Base-by-base conservation (phyloP, 495 filamentous ascomycete genomes). In the Aspergillus indologenus region DNA sequence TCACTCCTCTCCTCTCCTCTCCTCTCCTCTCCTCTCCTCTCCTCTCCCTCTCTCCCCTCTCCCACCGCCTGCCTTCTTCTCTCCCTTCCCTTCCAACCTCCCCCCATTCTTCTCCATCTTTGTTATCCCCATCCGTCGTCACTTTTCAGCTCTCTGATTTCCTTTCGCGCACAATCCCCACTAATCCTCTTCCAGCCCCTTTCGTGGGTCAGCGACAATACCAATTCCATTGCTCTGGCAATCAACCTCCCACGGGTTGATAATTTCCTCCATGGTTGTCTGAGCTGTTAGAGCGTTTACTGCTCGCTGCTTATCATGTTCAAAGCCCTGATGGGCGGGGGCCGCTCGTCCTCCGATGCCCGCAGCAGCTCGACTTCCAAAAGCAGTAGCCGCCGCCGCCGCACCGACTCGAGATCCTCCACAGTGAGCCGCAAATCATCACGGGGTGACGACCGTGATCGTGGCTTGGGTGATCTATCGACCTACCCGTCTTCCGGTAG, bases 381-480 rank as follows among this genome's bases (percentile, higher is more conserved):
- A 53, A 68, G 61, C 53, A 65, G 56, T 44, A 56, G 60, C 60
- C 67, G 71, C 57, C 73, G 74, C 68, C 34, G 34, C 12, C 34
- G 34, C 34, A 61, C 66, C 51, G 66, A 67, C 48, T 70, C 68
- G 48, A 76, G 68, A 54, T 68, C 65, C 20, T 75, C 69, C 11
- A 68, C 71, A 60, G 72, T 74, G 53, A 77, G 75, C 54, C 75
- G 79, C 62, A 82, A 76, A 62, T 74, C 81, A 44, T 70, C 80
- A 72, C 75, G 80, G 70, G 78, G 73, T 78, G 80, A 81, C 71
- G 79, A 81, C 75, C 79, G 80, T 75, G 74, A 79, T 58, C 75
- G 79, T 45, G 74, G 70, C 58, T 59, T 77, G 60, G 76, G 74
- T 48, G 75, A 77, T 63, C 60, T 75, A 62, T 65, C 68, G 21